phyloP scores from a whole-genome alignment of 768 basidiomycete genomes.

The Lentinula boryana region DNA sequence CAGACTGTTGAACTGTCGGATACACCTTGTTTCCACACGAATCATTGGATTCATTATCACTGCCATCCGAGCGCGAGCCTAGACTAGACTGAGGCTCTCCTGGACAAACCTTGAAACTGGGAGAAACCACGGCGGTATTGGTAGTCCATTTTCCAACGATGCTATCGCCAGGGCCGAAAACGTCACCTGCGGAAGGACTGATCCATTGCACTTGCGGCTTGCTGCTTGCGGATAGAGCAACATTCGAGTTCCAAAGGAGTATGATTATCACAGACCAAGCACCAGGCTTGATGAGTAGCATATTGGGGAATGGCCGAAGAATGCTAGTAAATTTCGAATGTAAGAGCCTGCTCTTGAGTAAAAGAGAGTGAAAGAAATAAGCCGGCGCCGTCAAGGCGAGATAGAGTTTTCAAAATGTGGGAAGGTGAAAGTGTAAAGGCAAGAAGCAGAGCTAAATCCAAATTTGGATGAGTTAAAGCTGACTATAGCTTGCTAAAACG shows the following conservation, averaged over 20 bases:
- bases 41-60: background rate
- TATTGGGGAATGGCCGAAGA: background rate
- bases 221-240: background rate
- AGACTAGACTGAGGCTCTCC: slow-evolving; percentile 1
- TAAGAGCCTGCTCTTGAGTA: background rate
- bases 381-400: slow-evolving; percentile 3
- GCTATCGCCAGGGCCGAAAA: background rate
- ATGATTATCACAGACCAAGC: background rate
- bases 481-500: background rate
- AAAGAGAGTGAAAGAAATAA: background rate
- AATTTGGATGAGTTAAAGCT: background rate
- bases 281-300: slow-evolving; percentile 4
- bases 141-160: slow-evolving; percentile 3
- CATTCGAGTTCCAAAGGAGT: background rate
- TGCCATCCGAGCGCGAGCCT: background rate
- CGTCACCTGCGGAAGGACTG: slow-evolving; percentile 5
- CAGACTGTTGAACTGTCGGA: slow-evolving; percentile 2
- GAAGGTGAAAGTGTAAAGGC: background rate
- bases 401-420: background rate
- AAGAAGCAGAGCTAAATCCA: background rate
- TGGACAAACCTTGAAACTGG: slow-evolving; percentile 1
- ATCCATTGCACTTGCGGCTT: slow-evolving; percentile 5
- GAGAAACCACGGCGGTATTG: slow-evolving; percentile 4
- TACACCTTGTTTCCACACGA: slow-evolving; percentile 4
- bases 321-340: background rate